Conservation (phyloP, 768 basidiomycete species). For the Mycena kentingensis region DNA sequence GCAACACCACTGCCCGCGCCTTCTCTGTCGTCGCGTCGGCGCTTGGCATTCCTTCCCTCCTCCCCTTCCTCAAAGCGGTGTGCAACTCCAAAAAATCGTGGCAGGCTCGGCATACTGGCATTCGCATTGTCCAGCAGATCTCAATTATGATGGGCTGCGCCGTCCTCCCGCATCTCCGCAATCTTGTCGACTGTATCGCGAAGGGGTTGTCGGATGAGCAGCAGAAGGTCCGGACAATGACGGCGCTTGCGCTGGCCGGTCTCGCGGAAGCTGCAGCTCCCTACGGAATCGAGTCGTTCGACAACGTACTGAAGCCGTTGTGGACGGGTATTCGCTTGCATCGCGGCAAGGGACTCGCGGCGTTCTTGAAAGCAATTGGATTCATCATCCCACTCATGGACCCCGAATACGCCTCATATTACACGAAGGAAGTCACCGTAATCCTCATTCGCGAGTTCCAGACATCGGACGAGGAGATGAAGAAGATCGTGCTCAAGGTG, state of each 20-base stretch:
- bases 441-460: constrained; percentile 98
- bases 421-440: constrained; percentile 96
- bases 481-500: constrained; percentile 99
- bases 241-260: constrained; percentile 87
- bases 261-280: constrained; percentile 97
- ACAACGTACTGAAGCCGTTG: constrained; percentile 91
- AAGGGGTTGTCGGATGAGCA: constrained; percentile 92
- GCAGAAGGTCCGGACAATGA: constrained; percentile 96
- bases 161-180: constrained; percentile 93
- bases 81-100: constrained; percentile 99
- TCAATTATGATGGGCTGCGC: constrained; percentile 99
- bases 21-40: constrained; percentile 99
- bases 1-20: constrained; percentile 97
- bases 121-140: constrained; percentile 99
- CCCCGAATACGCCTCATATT: constrained; percentile 98
- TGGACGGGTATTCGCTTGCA: constrained; percentile 95
- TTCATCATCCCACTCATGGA: constrained; percentile 99
- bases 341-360: constrained; percentile 92
- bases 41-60: constrained; percentile 93
- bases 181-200: constrained; percentile 94
- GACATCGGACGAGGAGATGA: constrained; percentile 99
- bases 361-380: constrained; percentile 96
- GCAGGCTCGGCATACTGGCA: constrained; percentile 99
- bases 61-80: constrained; percentile 98
- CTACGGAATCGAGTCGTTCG: constrained; percentile 99